Evolutionary conservation across 2,329 filamentous ascomycete species (phyloP), one percentile per base, ranked within the genome.

Genomic region (Coleophoma eucalyptorum): DNA sequence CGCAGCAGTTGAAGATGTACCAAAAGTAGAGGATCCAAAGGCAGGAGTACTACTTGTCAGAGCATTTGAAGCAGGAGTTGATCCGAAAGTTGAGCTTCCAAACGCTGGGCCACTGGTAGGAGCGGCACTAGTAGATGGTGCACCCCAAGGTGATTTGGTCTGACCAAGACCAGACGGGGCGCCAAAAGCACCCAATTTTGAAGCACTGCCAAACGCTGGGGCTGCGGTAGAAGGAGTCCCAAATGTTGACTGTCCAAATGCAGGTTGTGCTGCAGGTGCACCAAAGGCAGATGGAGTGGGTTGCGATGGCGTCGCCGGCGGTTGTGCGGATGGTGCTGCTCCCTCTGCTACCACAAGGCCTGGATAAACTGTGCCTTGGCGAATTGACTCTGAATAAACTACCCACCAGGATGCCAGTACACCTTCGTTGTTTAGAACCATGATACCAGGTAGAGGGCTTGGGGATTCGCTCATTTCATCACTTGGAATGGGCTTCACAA

Each of bases 351-450:
- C 72, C 38, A 77, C 72, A 56, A 97, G 74, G 4, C 87, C 89
- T 38, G 86, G 80, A 66, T 91, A 97, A 0, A 82, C 80, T 6
- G 81, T 83, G 3, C 85, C 85, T 59, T 86, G 76, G 52, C 86
- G 82, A 54, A 99, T 84, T 2, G 93, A 91, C 40, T 95, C 90
- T 34, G 87, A 83, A 70, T 97, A 97, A 18, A 97, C 80, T 41
- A 97, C 72, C 90, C 93, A 97, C 91, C 93, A 99, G 12, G 84
- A 80, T 43, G 83, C 84, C 15, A 99, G 74, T 10, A 96, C 72
- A 56, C 94, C 94, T 62, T 97, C 90, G 58, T 96, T 86, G 53
- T 95, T 97, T 15, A 99, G 74, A 31, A 90, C 79, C 77, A 94
- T 86, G 40, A 96, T 76, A 11, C 86, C 90, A 5, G 94, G 94